Percentiles rank a stretch among this genome's conserved stretches.
Evolutionary conservation across 129 eudicot genomes (phyloP).

Genomic region (sunflower (Helianthus annuus)): DNA sequence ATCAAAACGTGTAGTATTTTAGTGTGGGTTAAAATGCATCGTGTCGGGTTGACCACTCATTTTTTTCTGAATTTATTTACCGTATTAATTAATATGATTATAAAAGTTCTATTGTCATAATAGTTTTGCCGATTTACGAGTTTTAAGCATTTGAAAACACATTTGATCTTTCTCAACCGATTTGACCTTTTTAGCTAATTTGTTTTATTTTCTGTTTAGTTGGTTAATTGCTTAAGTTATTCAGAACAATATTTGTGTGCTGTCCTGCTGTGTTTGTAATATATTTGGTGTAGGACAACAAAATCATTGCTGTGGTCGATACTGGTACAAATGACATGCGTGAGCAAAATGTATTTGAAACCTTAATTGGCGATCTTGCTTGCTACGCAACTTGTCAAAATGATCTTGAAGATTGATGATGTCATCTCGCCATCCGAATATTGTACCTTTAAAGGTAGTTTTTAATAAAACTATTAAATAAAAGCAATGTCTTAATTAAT

Average conservation of each 20-base stretch:
- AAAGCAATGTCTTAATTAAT: too few relatives aligned
- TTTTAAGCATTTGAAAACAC: too few relatives aligned
- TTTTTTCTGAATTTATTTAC: neutral
- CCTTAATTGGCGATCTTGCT: constrained; percentile 89
- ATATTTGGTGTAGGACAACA: constrained; percentile 64
- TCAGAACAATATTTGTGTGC: too few relatives aligned
- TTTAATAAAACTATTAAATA: too few relatives aligned
- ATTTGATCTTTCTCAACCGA: too few relatives aligned
- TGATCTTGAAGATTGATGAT: constrained; percentile 96
- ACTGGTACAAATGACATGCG: constrained; percentile 96
- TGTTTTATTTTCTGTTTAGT: too few relatives aligned
- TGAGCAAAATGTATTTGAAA: constrained; percentile 92
- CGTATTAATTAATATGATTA: neutral
- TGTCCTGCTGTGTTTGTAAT: too few relatives aligned
- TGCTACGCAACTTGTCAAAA: constrained; percentile 96
- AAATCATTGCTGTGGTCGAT: constrained; percentile 87
- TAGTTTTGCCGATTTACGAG: too few relatives aligned
- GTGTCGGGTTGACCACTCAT: neutral
- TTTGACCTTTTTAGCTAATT: neutral
- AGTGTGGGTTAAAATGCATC: neutral
- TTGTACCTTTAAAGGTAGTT: too few relatives aligned
- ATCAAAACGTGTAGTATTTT: neutral
- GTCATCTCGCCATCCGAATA: constrained; percentile 86
- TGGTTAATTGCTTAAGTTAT: too few relatives aligned
- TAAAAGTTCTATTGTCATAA: too few relatives aligned